phyloP scores from a whole-genome alignment of 176 grass and related monocot genomes.

The Oryza rufipogon region DNA sequence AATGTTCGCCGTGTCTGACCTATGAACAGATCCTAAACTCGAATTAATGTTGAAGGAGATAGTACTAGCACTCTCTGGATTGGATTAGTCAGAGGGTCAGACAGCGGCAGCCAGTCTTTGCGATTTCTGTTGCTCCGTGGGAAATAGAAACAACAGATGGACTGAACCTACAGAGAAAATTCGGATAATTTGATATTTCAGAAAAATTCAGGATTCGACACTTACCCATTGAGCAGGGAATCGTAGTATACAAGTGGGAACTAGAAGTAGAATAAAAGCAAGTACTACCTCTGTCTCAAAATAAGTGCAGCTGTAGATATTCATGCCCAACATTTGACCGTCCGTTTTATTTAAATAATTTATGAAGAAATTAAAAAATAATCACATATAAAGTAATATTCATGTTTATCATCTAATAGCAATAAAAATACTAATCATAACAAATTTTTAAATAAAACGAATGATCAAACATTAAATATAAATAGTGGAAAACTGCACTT shows the following conservation, averaged over 20 bases:
- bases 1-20: not conserved
- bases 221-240: not conserved
- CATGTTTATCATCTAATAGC: too few species aligned
- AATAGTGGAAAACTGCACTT: too few species aligned
- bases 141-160: not conserved
- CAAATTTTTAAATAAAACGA: too few species aligned
- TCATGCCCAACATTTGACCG: too few species aligned
- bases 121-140: not conserved
- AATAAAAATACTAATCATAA: too few species aligned
- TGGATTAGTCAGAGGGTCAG: constrained; percentile 1
- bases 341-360: too few species aligned
- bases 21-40: not conserved
- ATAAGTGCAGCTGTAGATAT: too few species aligned
- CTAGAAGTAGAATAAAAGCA: not conserved
- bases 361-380: too few species aligned
- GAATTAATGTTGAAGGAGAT: not conserved
- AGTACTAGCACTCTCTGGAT: not conserved
- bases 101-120: not conserved
- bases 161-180: not conserved
- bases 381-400: too few species aligned
- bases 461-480: too few species aligned
- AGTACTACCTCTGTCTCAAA: too few species aligned
- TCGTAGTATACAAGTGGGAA: not conserved
- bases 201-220: not conserved
- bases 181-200: not conserved